These are phyloP conservation scores for Ceratobasidium sp. DNA, from an alignment of 1,284 basidiomycete genomes.

Conservation along the genomic window DNA sequence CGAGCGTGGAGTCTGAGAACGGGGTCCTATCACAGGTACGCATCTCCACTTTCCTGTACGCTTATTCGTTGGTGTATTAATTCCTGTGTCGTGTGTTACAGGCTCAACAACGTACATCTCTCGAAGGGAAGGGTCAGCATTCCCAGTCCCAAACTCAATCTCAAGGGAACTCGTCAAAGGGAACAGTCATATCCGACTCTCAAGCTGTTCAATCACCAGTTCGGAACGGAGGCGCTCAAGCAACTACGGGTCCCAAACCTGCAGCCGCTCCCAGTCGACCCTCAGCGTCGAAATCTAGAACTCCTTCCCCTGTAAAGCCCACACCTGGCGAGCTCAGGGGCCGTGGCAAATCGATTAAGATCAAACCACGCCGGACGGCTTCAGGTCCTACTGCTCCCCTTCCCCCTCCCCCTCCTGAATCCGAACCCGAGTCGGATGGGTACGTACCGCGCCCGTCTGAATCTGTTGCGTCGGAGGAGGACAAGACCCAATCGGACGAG, in stretches of 20 bases:
- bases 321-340: neutral
- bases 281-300: neutral
- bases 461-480: neutral
- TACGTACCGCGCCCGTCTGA: neutral
- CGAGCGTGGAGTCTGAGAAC: conserved; percentile 12
- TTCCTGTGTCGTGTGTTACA: no score
- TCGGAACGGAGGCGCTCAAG: neutral
- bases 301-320: neutral
- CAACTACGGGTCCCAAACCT: neutral
- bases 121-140: neutral
- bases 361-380: conserved; percentile 13
- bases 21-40: neutral
- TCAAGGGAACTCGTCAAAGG: conserved; percentile 18
- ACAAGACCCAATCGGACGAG: neutral
- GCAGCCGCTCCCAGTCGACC: neutral
- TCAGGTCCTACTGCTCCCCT: neutral
- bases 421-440: neutral
- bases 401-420: neutral
- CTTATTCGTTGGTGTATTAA: no score
- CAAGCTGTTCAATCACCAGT: neutral
- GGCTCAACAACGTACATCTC: neutral
- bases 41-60: neutral
- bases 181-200: conserved; percentile 13
- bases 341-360: neutral
- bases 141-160: neutral